Percentiles rank a stretch among this genome's conserved stretches.
phyloP scores from a whole-genome alignment of 169 alveolate genomes.

The Plasmodium blacklocki region DNA sequence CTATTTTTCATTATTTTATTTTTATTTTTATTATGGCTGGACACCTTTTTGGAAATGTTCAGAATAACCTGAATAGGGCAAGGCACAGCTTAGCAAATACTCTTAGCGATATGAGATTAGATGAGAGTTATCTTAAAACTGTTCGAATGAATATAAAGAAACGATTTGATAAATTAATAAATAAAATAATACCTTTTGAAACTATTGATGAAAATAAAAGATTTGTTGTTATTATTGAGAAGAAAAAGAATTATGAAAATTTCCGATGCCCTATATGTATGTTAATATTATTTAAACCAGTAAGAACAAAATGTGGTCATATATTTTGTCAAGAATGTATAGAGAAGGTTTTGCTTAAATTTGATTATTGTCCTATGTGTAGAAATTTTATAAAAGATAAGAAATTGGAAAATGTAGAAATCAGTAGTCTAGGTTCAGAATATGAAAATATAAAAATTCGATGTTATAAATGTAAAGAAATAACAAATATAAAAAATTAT shows the following conservation, averaged over 20 bases:
- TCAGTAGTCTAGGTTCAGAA: constrained; percentile 22
- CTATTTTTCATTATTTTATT: not conserved
- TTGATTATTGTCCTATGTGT: constrained; percentile 57
- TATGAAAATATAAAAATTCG: constrained; percentile 36
- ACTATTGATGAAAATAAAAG: constrained; percentile 31
- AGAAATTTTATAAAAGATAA: constrained; percentile 29
- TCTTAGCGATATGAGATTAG: constrained; percentile 12
- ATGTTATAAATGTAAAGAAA: constrained; percentile 20
- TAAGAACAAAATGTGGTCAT: constrained; percentile 79
- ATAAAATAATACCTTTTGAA: constrained; percentile 19
- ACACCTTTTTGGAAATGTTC: not conserved
- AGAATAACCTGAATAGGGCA: not conserved
- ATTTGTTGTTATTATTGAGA: constrained; percentile 41
- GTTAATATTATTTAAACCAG: constrained; percentile 78
- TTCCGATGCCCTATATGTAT: constrained; percentile 76
- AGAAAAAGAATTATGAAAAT: constrained; percentile 50
- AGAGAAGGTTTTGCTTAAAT: constrained; percentile 66
- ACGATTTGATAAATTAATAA: constrained; percentile 25
- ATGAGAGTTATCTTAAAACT: constrained; percentile 6
- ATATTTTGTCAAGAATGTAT: constrained; percentile 78
- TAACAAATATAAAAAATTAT: constrained; percentile 45
- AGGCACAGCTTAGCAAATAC: not conserved
- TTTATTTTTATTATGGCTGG: not conserved
- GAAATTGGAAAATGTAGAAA: constrained; percentile 17
- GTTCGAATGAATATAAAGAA: constrained; percentile 28